Evolutionary conservation across 176 grass and related monocot genomes (phyloP), one percentile per base, ranked within the genome.

Genomic region (Hyparrhenia diplandra): DNA sequence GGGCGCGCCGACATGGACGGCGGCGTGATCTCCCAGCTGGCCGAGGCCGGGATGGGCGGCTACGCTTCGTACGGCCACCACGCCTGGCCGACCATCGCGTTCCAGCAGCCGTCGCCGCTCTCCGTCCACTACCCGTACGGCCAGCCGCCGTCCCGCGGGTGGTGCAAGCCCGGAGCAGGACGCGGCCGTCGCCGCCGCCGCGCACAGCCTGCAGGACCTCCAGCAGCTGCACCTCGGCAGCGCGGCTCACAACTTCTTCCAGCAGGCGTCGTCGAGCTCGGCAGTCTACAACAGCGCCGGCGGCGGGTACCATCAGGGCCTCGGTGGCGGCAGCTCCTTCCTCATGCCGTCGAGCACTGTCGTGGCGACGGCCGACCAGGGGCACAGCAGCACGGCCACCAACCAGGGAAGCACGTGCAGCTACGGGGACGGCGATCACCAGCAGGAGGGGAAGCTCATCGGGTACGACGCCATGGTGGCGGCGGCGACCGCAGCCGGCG

Each of bases 151-250:
- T 20, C 88, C 0, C 74, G 79, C 79, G 84, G 79, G 79, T 90
- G 88, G 84, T 90, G 88, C 84, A 90, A 90, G 62, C 88, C 79
- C 23, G 88, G n/a, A 90, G 88, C 79, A 90, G 68, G 83, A 90
- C 49, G 58, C 79, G 18, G 60, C 45, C 32, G 78, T 66, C 55
- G 77, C 77, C 0, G 73, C 82, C 55, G 55, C 74, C 3, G 45
- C 73, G 67, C 88, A 74, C 74, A 78, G 31, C 79, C 68, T 86
- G 47, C 88, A 83, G 74, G 74, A 86, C 67, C 47, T 90, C 49
- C 88, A 90, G 83, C 84, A 90, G 68, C 68, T 83, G 69, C 79
- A 86, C 51, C 88, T 90, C 40, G 88, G 88, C 39, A 85, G 36
- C 65, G 77, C 71, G 12, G 45, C 78, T 8, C 84, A 90, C 88